Evolutionary conservation across 2,329 filamentous ascomycete species (phyloP).

Genomic region (Colletotrichum agaves): DNA sequence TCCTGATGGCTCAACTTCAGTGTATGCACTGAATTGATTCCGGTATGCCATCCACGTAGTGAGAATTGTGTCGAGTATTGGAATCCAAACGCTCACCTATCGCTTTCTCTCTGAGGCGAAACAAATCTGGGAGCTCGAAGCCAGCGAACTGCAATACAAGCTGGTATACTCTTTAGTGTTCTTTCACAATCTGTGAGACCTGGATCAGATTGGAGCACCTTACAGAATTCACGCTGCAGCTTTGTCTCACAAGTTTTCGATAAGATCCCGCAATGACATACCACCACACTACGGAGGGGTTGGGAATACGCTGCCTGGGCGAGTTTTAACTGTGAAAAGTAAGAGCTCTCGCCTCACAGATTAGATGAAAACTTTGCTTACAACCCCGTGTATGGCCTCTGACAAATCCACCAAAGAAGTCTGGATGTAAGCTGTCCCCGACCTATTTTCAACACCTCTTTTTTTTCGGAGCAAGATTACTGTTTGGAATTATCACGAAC

Average conservation of each 20-base stretch:
- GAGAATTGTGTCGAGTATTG: constrained; percentile 48
- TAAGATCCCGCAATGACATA: neutral
- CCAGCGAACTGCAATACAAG: constrained; percentile 44
- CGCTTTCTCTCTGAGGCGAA: constrained; percentile 52
- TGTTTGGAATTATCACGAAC: constrained; percentile 45
- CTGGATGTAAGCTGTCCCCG: constrained; percentile 40
- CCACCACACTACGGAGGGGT: neutral
- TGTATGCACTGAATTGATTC: neutral
- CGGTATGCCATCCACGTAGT: constrained; percentile 44
- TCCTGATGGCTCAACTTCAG: constrained; percentile 13
- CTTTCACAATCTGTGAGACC: constrained; percentile 46
- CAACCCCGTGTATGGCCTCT: constrained; percentile 45
- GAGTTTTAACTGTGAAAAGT: neutral
- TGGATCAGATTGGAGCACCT: constrained; percentile 50
- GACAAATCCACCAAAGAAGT: constrained; percentile 42
- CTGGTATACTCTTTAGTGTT: constrained; percentile 48
- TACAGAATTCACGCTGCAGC: constrained; percentile 47
- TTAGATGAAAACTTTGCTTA: constrained; percentile 39
- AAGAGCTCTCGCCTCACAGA: neutral
- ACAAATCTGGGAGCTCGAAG: constrained; percentile 51
- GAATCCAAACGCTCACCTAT: constrained; percentile 48
- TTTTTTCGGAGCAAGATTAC: constrained; percentile 43
- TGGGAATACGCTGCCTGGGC: neutral
- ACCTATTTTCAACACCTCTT: constrained; percentile 45
- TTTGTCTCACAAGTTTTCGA: constrained; percentile 45